Percentiles rank a stretch among this genome's conserved stretches.
phyloP scores from a whole-genome alignment of 371 early-diverging fungal species.

The Mortierella sp. region DNA sequence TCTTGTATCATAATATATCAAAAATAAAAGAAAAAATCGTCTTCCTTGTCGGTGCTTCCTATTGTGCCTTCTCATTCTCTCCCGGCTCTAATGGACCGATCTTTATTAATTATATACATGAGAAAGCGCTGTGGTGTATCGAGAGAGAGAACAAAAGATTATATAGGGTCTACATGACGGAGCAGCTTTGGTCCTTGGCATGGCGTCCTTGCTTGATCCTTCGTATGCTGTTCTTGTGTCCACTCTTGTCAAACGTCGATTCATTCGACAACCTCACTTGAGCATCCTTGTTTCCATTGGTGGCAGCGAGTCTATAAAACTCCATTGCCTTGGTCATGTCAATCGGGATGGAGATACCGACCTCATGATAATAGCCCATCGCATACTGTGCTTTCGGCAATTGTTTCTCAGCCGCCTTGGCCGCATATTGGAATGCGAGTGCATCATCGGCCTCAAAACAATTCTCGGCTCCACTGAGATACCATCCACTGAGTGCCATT shows the following conservation, averaged over 20 bases:
- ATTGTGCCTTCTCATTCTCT: too few relatives aligned
- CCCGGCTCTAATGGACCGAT: too few relatives aligned
- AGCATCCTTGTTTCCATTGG: constrained; percentile 65
- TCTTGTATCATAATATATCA: too few relatives aligned
- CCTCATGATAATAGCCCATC: constrained; percentile 92
- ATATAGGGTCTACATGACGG: constrained; percentile 15
- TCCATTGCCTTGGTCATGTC: constrained; percentile 73
- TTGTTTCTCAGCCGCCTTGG: constrained; percentile 82
- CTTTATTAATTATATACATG: too few relatives aligned
- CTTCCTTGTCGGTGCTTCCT: too few relatives aligned
- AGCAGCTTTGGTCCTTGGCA: constrained; percentile 19
- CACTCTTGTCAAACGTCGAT: constrained; percentile 12
- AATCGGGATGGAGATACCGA: constrained; percentile 79
- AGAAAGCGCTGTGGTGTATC: too few relatives aligned
- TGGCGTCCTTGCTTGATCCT: constrained; percentile 20
- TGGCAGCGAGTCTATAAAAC: constrained; percentile 80
- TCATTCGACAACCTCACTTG: constrained; percentile 53
- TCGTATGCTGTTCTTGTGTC: constrained; percentile 25
- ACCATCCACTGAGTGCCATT: constrained; percentile 94
- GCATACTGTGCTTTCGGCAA: constrained; percentile 93
- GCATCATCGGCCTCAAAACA: constrained; percentile 80
- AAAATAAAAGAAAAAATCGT: too few relatives aligned
- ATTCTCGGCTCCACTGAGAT: constrained; percentile 86
- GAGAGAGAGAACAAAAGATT: neutral
- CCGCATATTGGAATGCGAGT: constrained; percentile 91